Evolutionary conservation across 306 rosid species (phyloP).

Genomic region (Aeschynomene evenia): DNA sequence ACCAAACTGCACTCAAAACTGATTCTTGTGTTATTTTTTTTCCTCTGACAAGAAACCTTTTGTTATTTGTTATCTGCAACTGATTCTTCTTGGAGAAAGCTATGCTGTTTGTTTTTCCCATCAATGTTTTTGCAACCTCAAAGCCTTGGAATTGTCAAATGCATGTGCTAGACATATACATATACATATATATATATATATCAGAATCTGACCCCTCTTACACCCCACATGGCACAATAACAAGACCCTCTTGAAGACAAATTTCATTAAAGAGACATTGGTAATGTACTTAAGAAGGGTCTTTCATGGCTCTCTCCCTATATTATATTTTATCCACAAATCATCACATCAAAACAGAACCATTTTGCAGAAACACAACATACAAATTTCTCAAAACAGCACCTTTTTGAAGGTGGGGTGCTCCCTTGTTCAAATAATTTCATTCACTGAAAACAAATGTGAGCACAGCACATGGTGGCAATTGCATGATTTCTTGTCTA

Average conservation of each 20-base stretch:
- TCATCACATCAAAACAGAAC: conserved; percentile 13
- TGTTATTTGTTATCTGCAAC: conserved; percentile 35
- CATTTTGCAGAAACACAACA: neutral
- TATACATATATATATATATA: too few species aligned
- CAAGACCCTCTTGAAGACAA: conserved; percentile 26
- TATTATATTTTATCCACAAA: neutral
- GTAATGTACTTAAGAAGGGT: neutral
- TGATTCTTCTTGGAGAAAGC: conserved; percentile 46
- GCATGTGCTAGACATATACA: conserved; percentile 45
- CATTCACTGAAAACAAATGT: neutral
- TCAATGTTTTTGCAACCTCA: conserved; percentile 31
- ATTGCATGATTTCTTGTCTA: neutral
- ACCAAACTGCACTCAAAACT: neutral
- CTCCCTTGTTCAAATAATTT: neutral
- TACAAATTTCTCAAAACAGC: conserved; percentile 8
- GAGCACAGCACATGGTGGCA: too few species aligned
- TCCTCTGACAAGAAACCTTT: conserved; percentile 26
- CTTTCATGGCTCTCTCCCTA: conserved; percentile 12
- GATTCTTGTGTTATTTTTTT: conserved; percentile 17
- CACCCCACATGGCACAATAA: conserved; percentile 42
- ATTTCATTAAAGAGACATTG: neutral
- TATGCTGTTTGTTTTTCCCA: conserved; percentile 32
- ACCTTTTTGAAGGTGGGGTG: neutral
- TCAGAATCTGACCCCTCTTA: conserved; percentile 11
- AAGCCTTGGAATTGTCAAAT: conserved; percentile 44